phyloP scores from a whole-genome alignment of 257 asterid species.

The Solanum peruvianum region DNA sequence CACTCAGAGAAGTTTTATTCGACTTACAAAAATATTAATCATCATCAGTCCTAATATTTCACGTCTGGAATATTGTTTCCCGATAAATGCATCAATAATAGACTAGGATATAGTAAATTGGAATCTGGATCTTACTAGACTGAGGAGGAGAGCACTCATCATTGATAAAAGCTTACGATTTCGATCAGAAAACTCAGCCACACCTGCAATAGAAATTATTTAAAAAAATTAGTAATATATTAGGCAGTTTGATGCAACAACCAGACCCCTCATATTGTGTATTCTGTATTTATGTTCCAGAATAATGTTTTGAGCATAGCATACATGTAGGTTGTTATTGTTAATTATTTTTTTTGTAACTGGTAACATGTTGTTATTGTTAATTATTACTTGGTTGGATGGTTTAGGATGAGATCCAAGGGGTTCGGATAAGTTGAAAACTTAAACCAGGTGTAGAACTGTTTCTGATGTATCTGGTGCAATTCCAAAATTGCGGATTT shows the following conservation, averaged over 20 bases:
- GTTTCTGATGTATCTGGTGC: not conserved
- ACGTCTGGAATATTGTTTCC: not conserved
- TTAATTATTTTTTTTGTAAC: not conserved
- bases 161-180: constrained; percentile 64
- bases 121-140: constrained; percentile 51
- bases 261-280: not conserved
- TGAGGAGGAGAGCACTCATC: constrained; percentile 62
- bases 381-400: not conserved
- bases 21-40: not conserved
- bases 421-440: not conserved
- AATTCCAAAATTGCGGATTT: not conserved
- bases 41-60: not conserved
- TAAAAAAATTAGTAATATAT: not conserved
- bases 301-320: not conserved
- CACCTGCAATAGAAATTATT: constrained; percentile 32
- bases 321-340: not conserved
- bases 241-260: not conserved
- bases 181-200: constrained; percentile 59
- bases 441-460: not conserved
- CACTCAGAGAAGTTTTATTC: not conserved
- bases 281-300: not conserved
- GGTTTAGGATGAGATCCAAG: not conserved
- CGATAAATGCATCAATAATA: not conserved
- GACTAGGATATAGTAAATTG: not conserved
- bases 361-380: not conserved